Percentiles rank a stretch among this genome's conserved stretches.
Conservation (phyloP, 306 rosid genomes). For the Vigna hirtella region DNA sequence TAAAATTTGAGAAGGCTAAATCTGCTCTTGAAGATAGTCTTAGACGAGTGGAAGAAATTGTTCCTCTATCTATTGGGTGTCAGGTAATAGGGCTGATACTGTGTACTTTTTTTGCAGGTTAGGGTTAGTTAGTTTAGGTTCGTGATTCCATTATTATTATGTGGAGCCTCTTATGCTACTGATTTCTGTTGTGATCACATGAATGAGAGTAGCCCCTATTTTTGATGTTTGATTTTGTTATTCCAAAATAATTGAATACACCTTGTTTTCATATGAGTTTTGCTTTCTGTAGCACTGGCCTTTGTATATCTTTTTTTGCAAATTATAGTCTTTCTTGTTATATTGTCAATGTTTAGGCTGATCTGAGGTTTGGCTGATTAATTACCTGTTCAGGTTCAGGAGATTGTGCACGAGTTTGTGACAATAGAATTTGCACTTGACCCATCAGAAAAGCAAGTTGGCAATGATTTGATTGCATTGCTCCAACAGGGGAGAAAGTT, state of each 20-base stretch:
- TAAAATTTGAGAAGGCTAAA: conserved; percentile 89
- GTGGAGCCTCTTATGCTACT: conserved; percentile 18
- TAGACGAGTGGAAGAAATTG: conserved; percentile 86
- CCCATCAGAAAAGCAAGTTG: conserved; percentile 90
- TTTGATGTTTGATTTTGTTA: conserved; percentile 2
- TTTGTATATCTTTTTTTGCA: conserved; percentile 8
- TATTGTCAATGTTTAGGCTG: neutral
- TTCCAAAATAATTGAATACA: conserved; percentile 26
- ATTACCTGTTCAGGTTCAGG: conserved; percentile 70
- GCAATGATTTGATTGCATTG: conserved; percentile 78
- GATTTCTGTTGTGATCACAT: conserved; percentile 20
- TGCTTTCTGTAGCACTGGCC: conserved; percentile 3
- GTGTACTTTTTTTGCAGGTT: neutral
- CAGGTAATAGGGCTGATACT: conserved; percentile 61
- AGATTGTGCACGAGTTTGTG: conserved; percentile 73
- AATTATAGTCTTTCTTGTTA: neutral
- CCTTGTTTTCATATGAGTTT: conserved; percentile 19
- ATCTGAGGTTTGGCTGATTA: conserved; percentile 38
- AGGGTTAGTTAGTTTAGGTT: conserved; percentile 23
- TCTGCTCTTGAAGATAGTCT: conserved; percentile 89
- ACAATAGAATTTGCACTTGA: conserved; percentile 68
- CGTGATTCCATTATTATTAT: conserved; percentile 14
- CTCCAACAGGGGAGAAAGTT: conserved; percentile 93
- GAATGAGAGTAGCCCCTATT: neutral
- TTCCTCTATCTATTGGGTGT: conserved; percentile 87